Conservation (phyloP, 495 filamentous ascomycete species). For the Penicillium macrosclerotiorum region DNA sequence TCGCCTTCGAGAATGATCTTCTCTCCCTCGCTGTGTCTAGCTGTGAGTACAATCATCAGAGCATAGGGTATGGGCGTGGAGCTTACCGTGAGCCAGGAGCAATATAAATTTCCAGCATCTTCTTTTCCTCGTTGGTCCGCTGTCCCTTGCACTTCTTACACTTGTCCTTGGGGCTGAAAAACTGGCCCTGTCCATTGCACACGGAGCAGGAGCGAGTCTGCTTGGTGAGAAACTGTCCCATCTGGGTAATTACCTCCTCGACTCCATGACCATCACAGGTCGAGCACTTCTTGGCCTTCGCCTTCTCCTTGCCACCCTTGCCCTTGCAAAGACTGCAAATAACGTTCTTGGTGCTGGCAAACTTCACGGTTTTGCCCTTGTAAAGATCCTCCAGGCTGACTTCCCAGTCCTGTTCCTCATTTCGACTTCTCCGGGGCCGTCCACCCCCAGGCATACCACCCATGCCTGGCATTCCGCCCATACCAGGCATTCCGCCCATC, state of each 20-base stretch:
- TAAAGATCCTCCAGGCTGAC: conserved; percentile 91
- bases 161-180: conserved; percentile 90
- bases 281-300: conserved; percentile 80
- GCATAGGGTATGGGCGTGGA: background rate
- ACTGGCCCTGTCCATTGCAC: conserved; percentile 77
- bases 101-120: conserved; percentile 94
- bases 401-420: conserved; percentile 88
- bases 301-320: conserved; percentile 85
- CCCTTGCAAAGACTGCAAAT: conserved; percentile 86
- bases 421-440: conserved; percentile 67
- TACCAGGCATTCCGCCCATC: conserved; percentile 62
- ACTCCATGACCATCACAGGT: conserved; percentile 75
- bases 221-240: conserved; percentile 81
- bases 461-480: conserved; percentile 36
- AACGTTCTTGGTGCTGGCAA: conserved; percentile 88
- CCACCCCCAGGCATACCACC: conserved; percentile 48
- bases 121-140: conserved; percentile 75
- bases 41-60: conserved; percentile 14
- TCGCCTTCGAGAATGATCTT: conserved; percentile 88
- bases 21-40: conserved; percentile 65
- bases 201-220: conserved; percentile 68
- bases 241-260: conserved; percentile 66
- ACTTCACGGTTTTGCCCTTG: conserved; percentile 97
- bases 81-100: conserved; percentile 75
- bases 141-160: conserved; percentile 98